Evolutionary conservation across 768 basidiomycete genomes (phyloP).

Genomic region (Termitomyces sp.): DNA sequence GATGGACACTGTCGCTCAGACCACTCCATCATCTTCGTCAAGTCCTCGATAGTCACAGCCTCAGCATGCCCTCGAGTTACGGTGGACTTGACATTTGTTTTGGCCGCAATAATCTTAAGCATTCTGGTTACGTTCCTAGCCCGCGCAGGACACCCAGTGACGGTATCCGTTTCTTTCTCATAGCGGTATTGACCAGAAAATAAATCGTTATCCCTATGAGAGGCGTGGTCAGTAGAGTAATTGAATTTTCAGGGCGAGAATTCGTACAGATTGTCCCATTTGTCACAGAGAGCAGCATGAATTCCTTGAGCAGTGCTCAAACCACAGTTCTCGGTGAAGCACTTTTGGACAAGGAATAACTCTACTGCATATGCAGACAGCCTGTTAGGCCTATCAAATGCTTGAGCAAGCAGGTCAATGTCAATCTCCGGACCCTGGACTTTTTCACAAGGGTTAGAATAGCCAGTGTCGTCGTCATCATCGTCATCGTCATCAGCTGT

Average conservation of each 20-base stretch:
- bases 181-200: constrained; percentile 24
- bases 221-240: background rate
- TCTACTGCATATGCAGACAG: background rate
- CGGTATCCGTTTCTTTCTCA: constrained; percentile 17
- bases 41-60: constrained; percentile 28
- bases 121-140: constrained; percentile 14
- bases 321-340: background rate
- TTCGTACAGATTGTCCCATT: constrained; percentile 5
- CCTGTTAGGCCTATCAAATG: background rate
- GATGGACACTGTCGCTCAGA: constrained; percentile 19
- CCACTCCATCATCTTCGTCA: constrained; percentile 22
- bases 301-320: background rate
- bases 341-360: constrained; percentile 1
- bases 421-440: too few species aligned
- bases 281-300: background rate
- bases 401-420: too few species aligned
- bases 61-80: constrained; percentile 26
- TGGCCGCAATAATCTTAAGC: constrained; percentile 17
- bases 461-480: too few species aligned
- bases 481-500: too few species aligned
- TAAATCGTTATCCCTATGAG: constrained; percentile 2
- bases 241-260: background rate
- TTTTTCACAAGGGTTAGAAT: too few species aligned
- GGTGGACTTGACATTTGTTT: constrained; percentile 21
- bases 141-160: constrained; percentile 27